These are phyloP conservation scores for Vitis vinifera DNA, from an alignment of 164 flowering plant species.

Conservation along the genomic window DNA sequence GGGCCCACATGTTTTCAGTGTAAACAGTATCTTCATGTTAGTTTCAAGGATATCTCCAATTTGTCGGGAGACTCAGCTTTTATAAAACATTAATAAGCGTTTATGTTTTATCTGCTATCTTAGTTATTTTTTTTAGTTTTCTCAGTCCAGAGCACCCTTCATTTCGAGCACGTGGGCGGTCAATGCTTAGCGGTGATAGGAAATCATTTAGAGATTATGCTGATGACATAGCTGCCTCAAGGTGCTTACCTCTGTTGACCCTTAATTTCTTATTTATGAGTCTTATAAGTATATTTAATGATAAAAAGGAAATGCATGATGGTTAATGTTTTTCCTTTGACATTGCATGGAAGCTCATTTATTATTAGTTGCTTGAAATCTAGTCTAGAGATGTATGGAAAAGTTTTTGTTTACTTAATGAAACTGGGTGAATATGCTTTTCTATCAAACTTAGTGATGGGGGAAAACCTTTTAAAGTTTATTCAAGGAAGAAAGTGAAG, in stretches of 20 bases:
- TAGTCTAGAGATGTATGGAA: background rate
- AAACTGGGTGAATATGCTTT: too few species aligned
- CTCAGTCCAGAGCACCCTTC: constrained; percentile 97
- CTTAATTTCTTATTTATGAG: background rate
- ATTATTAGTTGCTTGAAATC: background rate
- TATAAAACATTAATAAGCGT: too few species aligned
- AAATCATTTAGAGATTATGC: constrained; percentile 63
- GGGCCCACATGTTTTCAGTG: too few species aligned
- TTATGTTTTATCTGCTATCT: background rate
- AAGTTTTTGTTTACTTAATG: background rate
- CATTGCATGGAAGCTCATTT: background rate
- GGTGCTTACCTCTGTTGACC: constrained; percentile 39
- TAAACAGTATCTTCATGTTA: too few species aligned
- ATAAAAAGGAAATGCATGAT: background rate
- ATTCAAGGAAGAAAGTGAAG: too few species aligned
- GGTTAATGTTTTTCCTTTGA: background rate
- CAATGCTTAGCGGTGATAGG: constrained; percentile 89
- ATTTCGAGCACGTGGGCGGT: constrained; percentile 73
- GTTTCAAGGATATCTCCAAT: too few species aligned
- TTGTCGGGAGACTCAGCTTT: too few species aligned
- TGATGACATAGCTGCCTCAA: constrained; percentile 65
- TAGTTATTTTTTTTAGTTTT: constrained; percentile 14
- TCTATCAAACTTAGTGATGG: too few species aligned
- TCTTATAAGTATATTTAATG: background rate
- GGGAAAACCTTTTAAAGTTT: too few species aligned